Percentiles rank a stretch among this genome's conserved stretches.
phyloP scores from a whole-genome alignment of 345 rosid genomes.

The Aegle marmelos region DNA sequence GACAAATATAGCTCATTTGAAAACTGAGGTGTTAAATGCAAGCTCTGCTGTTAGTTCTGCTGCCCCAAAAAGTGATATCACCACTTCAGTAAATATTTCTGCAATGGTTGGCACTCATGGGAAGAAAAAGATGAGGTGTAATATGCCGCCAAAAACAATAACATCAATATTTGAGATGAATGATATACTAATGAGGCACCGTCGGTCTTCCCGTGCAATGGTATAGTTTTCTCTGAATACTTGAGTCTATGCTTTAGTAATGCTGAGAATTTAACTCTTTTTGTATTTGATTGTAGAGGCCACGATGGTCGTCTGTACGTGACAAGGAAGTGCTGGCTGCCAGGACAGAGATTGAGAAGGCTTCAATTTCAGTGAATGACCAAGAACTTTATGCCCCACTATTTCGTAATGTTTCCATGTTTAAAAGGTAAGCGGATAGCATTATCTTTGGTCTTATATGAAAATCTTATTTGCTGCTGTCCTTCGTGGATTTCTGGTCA shows the following conservation, averaged over 20 bases:
- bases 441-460: conserved; percentile 5
- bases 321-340: conserved; percentile 72
- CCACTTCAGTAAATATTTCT: conserved; percentile 27
- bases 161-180: conserved; percentile 72
- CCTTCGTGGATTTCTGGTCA: neutral
- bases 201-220: conserved; percentile 68
- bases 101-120: conserved; percentile 16
- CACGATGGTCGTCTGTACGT: conserved; percentile 67
- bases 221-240: conserved; percentile 28
- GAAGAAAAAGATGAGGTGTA: conserved; percentile 55
- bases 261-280: conserved; percentile 3
- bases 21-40: conserved; percentile 25
- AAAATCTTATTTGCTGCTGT: neutral
- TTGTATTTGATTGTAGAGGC: conserved; percentile 53
- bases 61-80: conserved; percentile 8
- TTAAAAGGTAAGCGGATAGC: conserved; percentile 53
- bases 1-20: conserved; percentile 7
- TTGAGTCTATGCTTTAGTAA: neutral
- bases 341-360: conserved; percentile 61
- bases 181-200: conserved; percentile 40
- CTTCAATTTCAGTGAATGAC: conserved; percentile 38
- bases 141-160: conserved; percentile 76
- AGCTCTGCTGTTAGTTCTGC: conserved; percentile 20
- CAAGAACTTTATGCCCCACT: conserved; percentile 73
- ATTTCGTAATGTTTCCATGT: conserved; percentile 80